Evolutionary conservation across 257 asterid genomes (phyloP).

Genomic region (Solanum okadae): DNA sequence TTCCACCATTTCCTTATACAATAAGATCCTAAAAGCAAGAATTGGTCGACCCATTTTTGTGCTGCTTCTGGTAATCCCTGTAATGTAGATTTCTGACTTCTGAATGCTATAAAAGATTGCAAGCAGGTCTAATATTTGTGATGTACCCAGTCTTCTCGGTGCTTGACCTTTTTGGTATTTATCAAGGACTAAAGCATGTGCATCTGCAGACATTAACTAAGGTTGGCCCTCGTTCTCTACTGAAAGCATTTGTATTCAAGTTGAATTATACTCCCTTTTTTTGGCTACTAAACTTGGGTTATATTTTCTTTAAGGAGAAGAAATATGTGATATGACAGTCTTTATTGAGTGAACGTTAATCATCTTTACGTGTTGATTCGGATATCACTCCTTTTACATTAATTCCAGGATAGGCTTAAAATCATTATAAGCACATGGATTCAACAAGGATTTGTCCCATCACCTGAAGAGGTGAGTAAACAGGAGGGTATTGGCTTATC

Average conservation of each 20-base stretch:
- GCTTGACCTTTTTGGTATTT: constrained; percentile 76
- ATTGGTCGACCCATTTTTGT: neutral
- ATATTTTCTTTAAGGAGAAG: neutral
- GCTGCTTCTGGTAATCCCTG: neutral
- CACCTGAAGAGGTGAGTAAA: constrained; percentile 89
- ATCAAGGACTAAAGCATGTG: constrained; percentile 83
- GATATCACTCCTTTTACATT: neutral
- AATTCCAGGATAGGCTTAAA: constrained; percentile 80
- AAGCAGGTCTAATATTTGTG: constrained; percentile 70
- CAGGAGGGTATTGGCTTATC: constrained; percentile 52
- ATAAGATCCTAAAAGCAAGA: neutral
- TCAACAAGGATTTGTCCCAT: constrained; percentile 49
- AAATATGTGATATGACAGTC: neutral
- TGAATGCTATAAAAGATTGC: constrained; percentile 37
- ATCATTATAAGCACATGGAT: constrained; percentile 59
- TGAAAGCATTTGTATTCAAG: neutral
- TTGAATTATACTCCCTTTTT: neutral
- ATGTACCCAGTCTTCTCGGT: constrained; percentile 78
- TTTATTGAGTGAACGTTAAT: neutral
- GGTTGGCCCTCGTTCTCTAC: constrained; percentile 37
- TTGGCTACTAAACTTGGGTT: neutral
- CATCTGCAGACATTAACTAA: constrained; percentile 92
- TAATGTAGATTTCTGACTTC: constrained; percentile 18
- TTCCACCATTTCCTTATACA: neutral
- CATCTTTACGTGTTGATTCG: neutral